These are phyloP conservation scores for Fomitopsis pulvina DNA, from an alignment of 768 basidiomycete species.

Conservation along the genomic window DNA sequence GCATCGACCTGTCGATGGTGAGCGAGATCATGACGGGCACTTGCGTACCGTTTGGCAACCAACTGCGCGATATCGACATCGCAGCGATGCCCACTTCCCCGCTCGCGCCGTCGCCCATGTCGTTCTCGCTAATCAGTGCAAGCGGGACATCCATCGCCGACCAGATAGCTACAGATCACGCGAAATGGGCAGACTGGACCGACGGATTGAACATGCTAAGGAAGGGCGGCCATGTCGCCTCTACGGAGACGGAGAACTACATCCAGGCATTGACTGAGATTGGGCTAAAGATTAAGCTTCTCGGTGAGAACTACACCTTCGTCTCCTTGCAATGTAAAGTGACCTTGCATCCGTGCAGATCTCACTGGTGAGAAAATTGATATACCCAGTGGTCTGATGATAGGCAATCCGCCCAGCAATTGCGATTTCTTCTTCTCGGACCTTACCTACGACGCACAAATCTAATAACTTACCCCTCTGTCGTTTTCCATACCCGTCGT, in stretches of 20 bases:
- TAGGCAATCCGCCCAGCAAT: constrained; percentile 75
- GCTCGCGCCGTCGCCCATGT: constrained; percentile 57
- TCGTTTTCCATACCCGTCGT: not conserved
- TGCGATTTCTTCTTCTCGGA: constrained; percentile 87
- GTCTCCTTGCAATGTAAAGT: not conserved
- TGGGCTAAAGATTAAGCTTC: constrained; percentile 83
- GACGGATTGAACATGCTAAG: constrained; percentile 88
- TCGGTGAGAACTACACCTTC: constrained; percentile 44
- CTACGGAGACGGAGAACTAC: constrained; percentile 80
- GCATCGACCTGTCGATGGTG: constrained; percentile 75
- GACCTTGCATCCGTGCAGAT: constrained; percentile 39
- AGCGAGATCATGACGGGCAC: constrained; percentile 75
- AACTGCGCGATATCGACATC: constrained; percentile 31
- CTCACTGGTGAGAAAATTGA: constrained; percentile 86
- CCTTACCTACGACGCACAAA: constrained; percentile 20
- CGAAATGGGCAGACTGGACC: constrained; percentile 90
- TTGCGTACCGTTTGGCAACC: constrained; percentile 53
- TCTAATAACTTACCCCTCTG: not conserved
- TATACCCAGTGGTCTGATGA: constrained; percentile 71
- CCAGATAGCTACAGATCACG: constrained; percentile 66
- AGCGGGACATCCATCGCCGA: constrained; percentile 72
- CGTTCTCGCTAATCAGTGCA: constrained; percentile 69
- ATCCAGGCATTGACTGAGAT: constrained; percentile 86
- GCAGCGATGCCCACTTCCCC: constrained; percentile 50
- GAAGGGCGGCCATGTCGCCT: constrained; percentile 74